Percentiles rank a stretch among this genome's conserved stretches.
Evolutionary conservation across 2,329 filamentous ascomycete genomes (phyloP).

Genomic region (Claviceps monticola): DNA sequence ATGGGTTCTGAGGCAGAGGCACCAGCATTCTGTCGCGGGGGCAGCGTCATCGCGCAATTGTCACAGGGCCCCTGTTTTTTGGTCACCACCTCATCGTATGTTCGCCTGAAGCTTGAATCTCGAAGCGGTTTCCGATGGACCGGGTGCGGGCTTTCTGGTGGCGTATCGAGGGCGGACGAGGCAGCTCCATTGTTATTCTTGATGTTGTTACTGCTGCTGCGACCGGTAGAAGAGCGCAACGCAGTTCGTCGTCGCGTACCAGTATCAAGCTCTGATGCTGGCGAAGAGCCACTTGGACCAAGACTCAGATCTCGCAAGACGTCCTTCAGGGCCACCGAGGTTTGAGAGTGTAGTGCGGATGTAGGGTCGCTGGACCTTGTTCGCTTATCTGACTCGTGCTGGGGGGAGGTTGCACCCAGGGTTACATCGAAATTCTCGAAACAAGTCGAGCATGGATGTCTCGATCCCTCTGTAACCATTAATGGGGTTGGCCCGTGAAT

Average conservation of each 20-base stretch:
- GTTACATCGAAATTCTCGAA: slow-evolving; percentile 26
- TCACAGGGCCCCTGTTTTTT: slow-evolving; percentile 51
- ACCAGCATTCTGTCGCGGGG: slow-evolving; percentile 22
- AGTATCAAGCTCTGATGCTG: slow-evolving; percentile 30
- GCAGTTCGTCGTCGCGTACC: slow-evolving; percentile 29
- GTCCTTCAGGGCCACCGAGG: slow-evolving; percentile 29
- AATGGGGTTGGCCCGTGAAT: slow-evolving; percentile 54
- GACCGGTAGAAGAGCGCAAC: slow-evolving; percentile 23
- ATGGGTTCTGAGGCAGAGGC: slow-evolving; percentile 27
- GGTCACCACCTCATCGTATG: slow-evolving; percentile 52
- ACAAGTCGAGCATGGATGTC: slow-evolving; percentile 46
- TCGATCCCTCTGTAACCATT: slow-evolving; percentile 55
- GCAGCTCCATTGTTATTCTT: slow-evolving; percentile 14
- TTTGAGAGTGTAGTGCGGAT: slow-evolving; percentile 18
- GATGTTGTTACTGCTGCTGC: background rate
- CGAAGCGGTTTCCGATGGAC: slow-evolving; percentile 27
- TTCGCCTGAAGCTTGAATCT: slow-evolving; percentile 47
- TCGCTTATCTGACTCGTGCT: slow-evolving; percentile 17
- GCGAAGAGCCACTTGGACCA: slow-evolving; percentile 28
- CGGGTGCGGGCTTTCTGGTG: slow-evolving; percentile 41
- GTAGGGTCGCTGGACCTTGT: slow-evolving; percentile 27
- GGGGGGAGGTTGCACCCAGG: slow-evolving; percentile 2
- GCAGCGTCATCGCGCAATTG: slow-evolving; percentile 54
- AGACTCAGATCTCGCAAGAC: slow-evolving; percentile 34
- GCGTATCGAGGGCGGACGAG: slow-evolving; percentile 37